A percentile compares a stretch with the other conserved stretches of the same genome.
phyloP scores from a whole-genome alignment of 345 rosid genomes.

The Rhizophora apiculata region DNA sequence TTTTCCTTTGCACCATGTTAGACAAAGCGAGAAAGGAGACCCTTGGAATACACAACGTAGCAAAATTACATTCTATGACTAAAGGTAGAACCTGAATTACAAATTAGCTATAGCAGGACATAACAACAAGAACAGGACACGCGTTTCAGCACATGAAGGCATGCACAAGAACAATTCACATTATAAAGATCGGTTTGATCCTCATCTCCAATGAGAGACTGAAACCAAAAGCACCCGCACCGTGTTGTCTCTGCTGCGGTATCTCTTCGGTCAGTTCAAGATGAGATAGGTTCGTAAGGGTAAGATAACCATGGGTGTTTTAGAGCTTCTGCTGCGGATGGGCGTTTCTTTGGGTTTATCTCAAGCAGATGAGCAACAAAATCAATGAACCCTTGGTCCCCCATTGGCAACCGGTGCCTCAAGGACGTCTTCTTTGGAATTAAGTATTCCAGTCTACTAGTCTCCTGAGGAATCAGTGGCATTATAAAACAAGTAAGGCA shows the following conservation, averaged over 20 bases:
- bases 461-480: conserved; percentile 50
- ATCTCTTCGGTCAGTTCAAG: conserved; percentile 32
- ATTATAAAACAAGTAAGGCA: background rate
- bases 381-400: conserved; percentile 94
- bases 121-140: background rate
- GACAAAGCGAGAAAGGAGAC: no score
- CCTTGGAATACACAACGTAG: no score
- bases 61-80: no score
- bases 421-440: conserved; percentile 87
- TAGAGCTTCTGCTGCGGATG: conserved; percentile 79
- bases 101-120: background rate
- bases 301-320: conserved; percentile 90
- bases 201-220: conserved; percentile 20
- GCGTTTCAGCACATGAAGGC: background rate
- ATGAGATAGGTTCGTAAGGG: conserved; percentile 91
- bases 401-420: conserved; percentile 93
- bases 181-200: conserved; percentile 8
- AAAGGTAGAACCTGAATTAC: background rate
- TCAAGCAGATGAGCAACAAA: conserved; percentile 85
- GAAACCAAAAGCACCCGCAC: background rate
- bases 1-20: no score
- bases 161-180: background rate
- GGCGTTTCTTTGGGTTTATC: conserved; percentile 86
- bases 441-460: conserved; percentile 74
- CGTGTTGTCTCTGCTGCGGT: conserved; percentile 10